Conservation (phyloP, 768 basidiomycete species). For the Lenzites betulinus region DNA sequence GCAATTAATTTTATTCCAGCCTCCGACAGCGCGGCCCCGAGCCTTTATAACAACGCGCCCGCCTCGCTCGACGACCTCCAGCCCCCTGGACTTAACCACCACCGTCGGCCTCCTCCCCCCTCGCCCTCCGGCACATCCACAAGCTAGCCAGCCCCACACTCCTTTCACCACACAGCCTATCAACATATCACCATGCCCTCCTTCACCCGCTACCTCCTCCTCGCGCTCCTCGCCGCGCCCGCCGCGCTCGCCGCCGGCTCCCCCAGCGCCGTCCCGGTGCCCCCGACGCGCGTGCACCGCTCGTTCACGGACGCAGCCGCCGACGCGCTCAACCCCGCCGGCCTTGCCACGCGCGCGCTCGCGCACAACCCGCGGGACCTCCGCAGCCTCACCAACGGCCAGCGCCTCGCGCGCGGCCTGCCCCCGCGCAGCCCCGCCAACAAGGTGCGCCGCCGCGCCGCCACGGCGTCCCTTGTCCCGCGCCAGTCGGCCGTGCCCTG, state of each 20-base stretch:
- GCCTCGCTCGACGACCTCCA: background rate
- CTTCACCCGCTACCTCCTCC: background rate
- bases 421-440: slow-evolving; percentile 23
- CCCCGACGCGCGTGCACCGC: slow-evolving; percentile 5
- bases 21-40: background rate
- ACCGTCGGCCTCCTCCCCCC: background rate
- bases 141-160: background rate
- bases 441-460: background rate
- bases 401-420: slow-evolving; percentile 25
- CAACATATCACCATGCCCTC: background rate
- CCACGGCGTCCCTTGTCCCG: slow-evolving; percentile 8
- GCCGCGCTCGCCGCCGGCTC: background rate
- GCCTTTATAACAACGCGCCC: background rate
- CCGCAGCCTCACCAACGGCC: slow-evolving; percentile 21
- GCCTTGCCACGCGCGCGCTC: slow-evolving; percentile 9
- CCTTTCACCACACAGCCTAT: slow-evolving; percentile 1
- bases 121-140: background rate
- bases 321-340: slow-evolving; percentile 19
- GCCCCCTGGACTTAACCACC: background rate
- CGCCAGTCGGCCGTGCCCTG: slow-evolving; percentile 13
- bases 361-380: background rate
- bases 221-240: background rate
- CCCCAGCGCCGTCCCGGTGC: background rate
- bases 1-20: background rate
- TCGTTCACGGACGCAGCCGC: background rate